phyloP scores from a whole-genome alignment of 1,284 basidiomycete genomes.

The Xerocomus amazonicus region DNA sequence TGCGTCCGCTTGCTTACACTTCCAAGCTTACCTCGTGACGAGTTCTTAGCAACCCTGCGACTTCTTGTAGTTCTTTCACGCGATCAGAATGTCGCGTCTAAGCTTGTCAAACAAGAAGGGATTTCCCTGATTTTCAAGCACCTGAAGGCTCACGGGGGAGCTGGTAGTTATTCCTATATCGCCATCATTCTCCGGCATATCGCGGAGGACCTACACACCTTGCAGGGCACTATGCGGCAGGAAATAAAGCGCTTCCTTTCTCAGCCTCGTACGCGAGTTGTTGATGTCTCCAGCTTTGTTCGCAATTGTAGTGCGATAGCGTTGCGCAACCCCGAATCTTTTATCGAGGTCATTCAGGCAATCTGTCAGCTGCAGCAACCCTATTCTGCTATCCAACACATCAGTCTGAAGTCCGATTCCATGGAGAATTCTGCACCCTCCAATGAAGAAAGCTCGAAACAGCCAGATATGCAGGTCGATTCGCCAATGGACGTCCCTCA shows the following conservation, averaged over 20 bases:
- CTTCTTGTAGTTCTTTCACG: constrained; percentile 81
- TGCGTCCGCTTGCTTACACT: constrained; percentile 65
- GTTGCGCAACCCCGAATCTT: constrained; percentile 75
- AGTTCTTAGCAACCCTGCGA: constrained; percentile 75
- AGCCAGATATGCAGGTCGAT: constrained; percentile 67
- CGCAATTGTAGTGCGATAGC: constrained; percentile 79
- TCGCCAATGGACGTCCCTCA: constrained; percentile 32
- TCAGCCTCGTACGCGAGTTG: constrained; percentile 63
- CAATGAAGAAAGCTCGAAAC: constrained; percentile 25
- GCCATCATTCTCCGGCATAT: constrained; percentile 88
- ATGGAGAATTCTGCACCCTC: constrained; percentile 21
- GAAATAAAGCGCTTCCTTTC: constrained; percentile 78
- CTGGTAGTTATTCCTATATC: constrained; percentile 79
- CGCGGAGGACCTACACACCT: constrained; percentile 70
- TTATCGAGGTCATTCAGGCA: constrained; percentile 71
- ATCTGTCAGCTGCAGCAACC: constrained; percentile 73
- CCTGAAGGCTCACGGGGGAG: constrained; percentile 54
- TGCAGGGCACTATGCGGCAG: constrained; percentile 76
- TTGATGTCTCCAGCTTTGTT: constrained; percentile 74
- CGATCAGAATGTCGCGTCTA: constrained; percentile 54
- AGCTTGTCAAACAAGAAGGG: constrained; percentile 65
- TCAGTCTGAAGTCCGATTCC: constrained; percentile 53
- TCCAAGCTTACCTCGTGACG: constrained; percentile 66
- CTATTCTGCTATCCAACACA: constrained; percentile 57
- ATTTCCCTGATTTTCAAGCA: constrained; percentile 64